phyloP scores from a whole-genome alignment of 495 filamentous ascomycete genomes.

The Saxophila tyrrhenica region DNA sequence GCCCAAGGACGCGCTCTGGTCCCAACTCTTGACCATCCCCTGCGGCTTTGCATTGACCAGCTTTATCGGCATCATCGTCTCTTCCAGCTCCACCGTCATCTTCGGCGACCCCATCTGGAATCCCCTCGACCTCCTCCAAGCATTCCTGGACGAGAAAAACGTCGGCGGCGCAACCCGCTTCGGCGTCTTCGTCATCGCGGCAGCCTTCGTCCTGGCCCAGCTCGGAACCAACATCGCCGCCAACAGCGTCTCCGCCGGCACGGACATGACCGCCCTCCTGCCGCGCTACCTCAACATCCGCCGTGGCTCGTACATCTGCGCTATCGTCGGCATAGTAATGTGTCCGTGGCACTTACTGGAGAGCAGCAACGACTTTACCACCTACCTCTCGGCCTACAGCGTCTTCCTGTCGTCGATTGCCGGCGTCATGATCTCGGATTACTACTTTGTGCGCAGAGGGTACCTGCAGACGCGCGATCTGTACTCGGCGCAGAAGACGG shows the following conservation, averaged over 20 bases:
- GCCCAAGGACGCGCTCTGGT: slow-evolving; percentile 76
- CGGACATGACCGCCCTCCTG: slow-evolving; percentile 82
- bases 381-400: slow-evolving; percentile 88
- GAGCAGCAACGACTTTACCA: slow-evolving; percentile 78
- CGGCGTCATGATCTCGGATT: slow-evolving; percentile 80
- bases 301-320: slow-evolving; percentile 83
- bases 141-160: slow-evolving; percentile 63
- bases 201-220: slow-evolving; percentile 77
- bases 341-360: slow-evolving; percentile 79
- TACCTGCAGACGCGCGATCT: slow-evolving; percentile 71
- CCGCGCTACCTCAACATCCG: slow-evolving; percentile 82
- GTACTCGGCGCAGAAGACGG: slow-evolving; percentile 56
- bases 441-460: slow-evolving; percentile 77
- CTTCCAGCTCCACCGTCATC: slow-evolving; percentile 71
- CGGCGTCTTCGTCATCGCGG: slow-evolving; percentile 77
- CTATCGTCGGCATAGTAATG: slow-evolving; percentile 65
- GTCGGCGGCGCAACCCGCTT: slow-evolving; percentile 63
- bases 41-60: slow-evolving; percentile 78
- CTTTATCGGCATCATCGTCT: slow-evolving; percentile 85
- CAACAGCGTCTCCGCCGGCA: slow-evolving; percentile 51
- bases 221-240: slow-evolving; percentile 89
- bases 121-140: slow-evolving; percentile 62
- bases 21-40: slow-evolving; percentile 79
- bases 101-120: slow-evolving; percentile 75
- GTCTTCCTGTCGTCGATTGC: slow-evolving; percentile 90